phyloP scores from a whole-genome alignment of 2,329 filamentous ascomycete species.

The Acrocalymma vagum region DNA sequence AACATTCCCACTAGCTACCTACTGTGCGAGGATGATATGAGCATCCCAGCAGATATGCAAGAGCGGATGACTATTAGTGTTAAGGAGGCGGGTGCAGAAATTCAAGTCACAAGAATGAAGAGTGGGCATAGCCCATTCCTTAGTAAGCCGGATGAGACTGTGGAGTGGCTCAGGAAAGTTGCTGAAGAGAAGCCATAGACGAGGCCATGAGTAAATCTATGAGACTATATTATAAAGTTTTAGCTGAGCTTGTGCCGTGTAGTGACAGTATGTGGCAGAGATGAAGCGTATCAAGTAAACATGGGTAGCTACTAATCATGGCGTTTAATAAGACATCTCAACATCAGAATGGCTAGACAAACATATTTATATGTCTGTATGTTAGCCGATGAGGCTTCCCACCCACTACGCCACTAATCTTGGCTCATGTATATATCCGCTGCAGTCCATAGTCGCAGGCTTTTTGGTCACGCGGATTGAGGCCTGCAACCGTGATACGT shows the following conservation, averaged over 20 bases:
- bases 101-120: constrained; percentile 42
- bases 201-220: too few species aligned
- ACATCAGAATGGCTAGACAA: too few species aligned
- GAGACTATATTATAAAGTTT: too few species aligned
- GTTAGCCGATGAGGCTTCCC: too few species aligned
- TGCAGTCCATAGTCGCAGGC: constrained; percentile 46
- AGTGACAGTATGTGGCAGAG: too few species aligned
- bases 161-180: constrained; percentile 37
- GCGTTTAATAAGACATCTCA: too few species aligned
- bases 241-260: too few species aligned
- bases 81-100: constrained; percentile 33
- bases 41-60: constrained; percentile 40
- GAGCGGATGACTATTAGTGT: constrained; percentile 39
- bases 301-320: too few species aligned
- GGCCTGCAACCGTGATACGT: constrained; percentile 45
- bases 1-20: constrained; percentile 48
- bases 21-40: constrained; percentile 46
- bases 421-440: too few species aligned
- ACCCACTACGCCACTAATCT: too few species aligned
- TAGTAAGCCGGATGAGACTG: constrained; percentile 46
- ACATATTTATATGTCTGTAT: too few species aligned
- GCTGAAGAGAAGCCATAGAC: constrained; percentile 33
- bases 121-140: constrained; percentile 54
- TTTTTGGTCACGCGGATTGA: constrained; percentile 52
- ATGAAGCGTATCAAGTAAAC: too few species aligned